Evolutionary conservation across 495 filamentous ascomycete genomes (phyloP), one percentile per base, ranked within the genome.

Genomic region (Daldinia bambusicola): DNA sequence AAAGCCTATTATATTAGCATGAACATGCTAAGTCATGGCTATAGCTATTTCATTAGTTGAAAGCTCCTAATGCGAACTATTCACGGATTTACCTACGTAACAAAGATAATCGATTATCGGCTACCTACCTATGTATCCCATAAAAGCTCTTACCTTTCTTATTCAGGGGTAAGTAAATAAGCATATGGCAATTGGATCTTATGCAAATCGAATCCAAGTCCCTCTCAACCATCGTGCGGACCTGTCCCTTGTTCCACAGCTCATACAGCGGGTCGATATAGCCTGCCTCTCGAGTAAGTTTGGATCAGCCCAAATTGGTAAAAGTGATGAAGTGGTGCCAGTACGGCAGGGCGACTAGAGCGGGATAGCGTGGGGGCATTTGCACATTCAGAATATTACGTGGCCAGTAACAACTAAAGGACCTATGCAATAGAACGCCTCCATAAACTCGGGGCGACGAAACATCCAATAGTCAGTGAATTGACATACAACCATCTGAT

Each of bases 11-110:
- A 4, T 1, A n/a, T 20, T 7, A 4, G 71, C 53, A 69, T 77
- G 77, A n/a, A 84, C 56, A 43, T 85, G 80, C 14, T 81, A 71
- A 1, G 82, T 79, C 1, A 79, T 75, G 31, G 84, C 45, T 6
- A 82, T 80, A 6, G 53, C 0, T 9, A 34, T 16, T 6, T n/a
- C n/a, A 3, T 18, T 38, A 56, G 7, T 18, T 13, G 12, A 36
- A 16, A 45, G 41, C 6, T 45, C 8, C 2, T 8, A 20, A 45
- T 45, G 18, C n/a, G 16, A 45, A 45, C 7, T 6, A 2, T 18
- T 7, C n/a, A n/a, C n/a, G n/a, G 16, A 43, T 18, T 7, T 16
- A 18, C n/a, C 13, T n/a, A 8, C 6, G n/a, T 2, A 18, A 18
- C 0, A 9, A 45, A 1, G 7, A 45, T 20, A 5, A 45, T 20